A percentile compares a stretch with the other conserved stretches of the same genome.
phyloP scores from a whole-genome alignment of 2,329 filamentous ascomycete genomes.

The Trichoderma sp. region DNA sequence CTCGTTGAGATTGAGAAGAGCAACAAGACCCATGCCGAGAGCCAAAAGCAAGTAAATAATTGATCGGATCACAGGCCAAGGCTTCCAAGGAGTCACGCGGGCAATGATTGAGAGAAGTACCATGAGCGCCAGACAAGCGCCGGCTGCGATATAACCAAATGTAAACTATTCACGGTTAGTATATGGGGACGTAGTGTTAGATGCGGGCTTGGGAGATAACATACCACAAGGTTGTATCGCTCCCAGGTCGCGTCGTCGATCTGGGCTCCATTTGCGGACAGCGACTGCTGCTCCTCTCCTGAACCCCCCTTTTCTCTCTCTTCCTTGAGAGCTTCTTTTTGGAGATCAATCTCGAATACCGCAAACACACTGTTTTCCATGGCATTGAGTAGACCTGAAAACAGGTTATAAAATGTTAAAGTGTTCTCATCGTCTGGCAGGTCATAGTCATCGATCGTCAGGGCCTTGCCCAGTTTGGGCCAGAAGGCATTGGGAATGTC shows the following conservation, averaged over 20 bases:
- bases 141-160: constrained; percentile 35
- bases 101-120: constrained; percentile 31
- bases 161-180: constrained; percentile 29
- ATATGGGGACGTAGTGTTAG: no score
- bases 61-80: constrained; percentile 34
- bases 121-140: constrained; percentile 34
- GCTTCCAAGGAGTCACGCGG: constrained; percentile 31
- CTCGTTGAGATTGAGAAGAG: constrained; percentile 26
- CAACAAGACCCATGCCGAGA: constrained; percentile 30
- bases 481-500: constrained; percentile 30
- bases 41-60: constrained; percentile 31
- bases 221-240: constrained; percentile 34
- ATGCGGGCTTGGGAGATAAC: neutral
- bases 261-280: constrained; percentile 24
- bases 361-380: constrained; percentile 33
- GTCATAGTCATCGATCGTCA: neutral
- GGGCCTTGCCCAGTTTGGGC: constrained; percentile 22
- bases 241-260: constrained; percentile 26
- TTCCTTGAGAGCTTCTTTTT: constrained; percentile 1
- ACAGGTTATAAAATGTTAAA: neutral
- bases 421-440: neutral
- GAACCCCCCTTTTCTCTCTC: constrained; percentile 10
- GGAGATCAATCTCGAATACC: constrained; percentile 33
- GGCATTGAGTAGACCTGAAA: constrained; percentile 16
- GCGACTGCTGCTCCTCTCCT: neutral